A percentile compares a stretch with the other conserved stretches of the same genome.
Conservation (phyloP, 2,329 filamentous ascomycete genomes). For the Exophiala oligosperma region DNA sequence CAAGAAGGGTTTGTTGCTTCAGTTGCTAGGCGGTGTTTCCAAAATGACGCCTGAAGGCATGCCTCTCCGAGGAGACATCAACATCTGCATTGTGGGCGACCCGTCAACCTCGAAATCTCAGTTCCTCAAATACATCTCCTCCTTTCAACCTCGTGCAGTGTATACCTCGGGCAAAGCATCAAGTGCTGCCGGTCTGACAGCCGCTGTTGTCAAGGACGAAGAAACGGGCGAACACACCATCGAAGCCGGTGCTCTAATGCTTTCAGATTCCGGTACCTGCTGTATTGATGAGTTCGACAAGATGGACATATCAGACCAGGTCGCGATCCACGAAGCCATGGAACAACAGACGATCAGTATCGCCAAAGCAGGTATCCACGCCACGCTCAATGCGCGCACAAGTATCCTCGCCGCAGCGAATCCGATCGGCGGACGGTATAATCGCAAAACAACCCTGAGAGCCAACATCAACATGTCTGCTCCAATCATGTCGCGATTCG, state of each 20-base stretch:
- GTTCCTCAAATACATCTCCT: conserved; percentile 90
- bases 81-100: conserved; percentile 97
- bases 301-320: conserved; percentile 96
- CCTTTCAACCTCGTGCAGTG: conserved; percentile 91
- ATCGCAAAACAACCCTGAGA: conserved; percentile 89
- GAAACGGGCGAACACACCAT: conserved; percentile 99
- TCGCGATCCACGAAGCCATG: conserved; percentile 99
- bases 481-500: conserved; percentile 98
- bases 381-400: conserved; percentile 91
- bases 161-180: conserved; percentile 98
- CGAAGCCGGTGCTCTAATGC: conserved; percentile 95
- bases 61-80: conserved; percentile 94
- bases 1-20: conserved; percentile 92
- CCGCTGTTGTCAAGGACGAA: conserved; percentile 95
- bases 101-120: conserved; percentile 97
- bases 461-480: conserved; percentile 98
- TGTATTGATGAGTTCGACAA: conserved; percentile 99
- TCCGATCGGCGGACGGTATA: conserved; percentile 93
- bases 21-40: conserved; percentile 92
- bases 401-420: conserved; percentile 96
- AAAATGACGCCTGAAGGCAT: conserved; percentile 93
- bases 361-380: conserved; percentile 96
- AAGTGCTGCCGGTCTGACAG: conserved; percentile 93
- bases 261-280: conserved; percentile 94
- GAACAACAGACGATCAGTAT: conserved; percentile 99